Evolutionary conservation across 768 basidiomycete species (phyloP), one percentile per base, ranked within the genome.

Genomic region (Crassisporium funariophilum): DNA sequence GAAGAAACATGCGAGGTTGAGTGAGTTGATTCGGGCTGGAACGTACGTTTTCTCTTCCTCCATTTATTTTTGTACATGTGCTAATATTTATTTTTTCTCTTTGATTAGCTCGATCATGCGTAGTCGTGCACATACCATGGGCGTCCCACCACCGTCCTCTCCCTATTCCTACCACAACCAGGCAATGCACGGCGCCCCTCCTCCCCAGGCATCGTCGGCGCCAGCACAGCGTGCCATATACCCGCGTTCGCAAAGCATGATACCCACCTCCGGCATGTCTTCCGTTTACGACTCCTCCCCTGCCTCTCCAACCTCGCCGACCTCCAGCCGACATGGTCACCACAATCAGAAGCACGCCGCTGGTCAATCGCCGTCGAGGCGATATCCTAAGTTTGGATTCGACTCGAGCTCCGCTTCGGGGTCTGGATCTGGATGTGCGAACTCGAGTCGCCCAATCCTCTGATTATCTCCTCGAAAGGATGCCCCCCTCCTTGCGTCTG

Each of bases 11-110:
- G 41, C 69, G 13, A 64, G 78, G 31, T 64, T 86, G 41, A 69
- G 63, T 35, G 81, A 80, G 50, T 69, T 85, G 41, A 77, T 85
- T 44, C 69, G 67, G 38, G 67, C 68, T 36, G 84, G 83, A 57
- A 80, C 81, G 54, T 74, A 66, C 53, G 74, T 69, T 17, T 52
- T 39, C 41, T 16, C 17, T 45, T 19, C 21, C 24, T 50, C 50
- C 52, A 35, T 25, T 23, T 41, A 15, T 41, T 27, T 25, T 31
- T 23, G 23, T 23, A 36, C 33, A 43, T 46, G 47, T 29, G 34
- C 15, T 29, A 12, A 38, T 23, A 41, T 11, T 22, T n/a, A 35
- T 16, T 27, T 34, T 21, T 38, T 37, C 31, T 27, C 4, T 11
- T 17, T 31, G 12, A 22, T 23, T 42, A 56, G 55, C 13, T 56